phyloP scores from a whole-genome alignment of 2,329 filamentous ascomycete species.

The Cadophora sp. region DNA sequence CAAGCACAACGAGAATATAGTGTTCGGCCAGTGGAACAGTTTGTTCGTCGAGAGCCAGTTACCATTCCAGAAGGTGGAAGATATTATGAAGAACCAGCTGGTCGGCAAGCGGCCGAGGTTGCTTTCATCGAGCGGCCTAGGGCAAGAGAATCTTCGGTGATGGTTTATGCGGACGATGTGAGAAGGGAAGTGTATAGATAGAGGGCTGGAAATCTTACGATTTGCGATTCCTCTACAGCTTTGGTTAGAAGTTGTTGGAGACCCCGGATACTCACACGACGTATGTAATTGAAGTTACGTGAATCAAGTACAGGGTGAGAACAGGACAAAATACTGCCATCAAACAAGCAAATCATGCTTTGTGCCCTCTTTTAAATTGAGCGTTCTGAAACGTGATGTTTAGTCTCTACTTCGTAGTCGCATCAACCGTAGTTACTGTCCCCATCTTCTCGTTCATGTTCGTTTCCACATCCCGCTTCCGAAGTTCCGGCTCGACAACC shows the following conservation, averaged over 20 bases:
- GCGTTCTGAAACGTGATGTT: too few species aligned
- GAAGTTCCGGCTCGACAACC: conserved; percentile 21
- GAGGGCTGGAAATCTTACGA: background rate
- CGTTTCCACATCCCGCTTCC: conserved; percentile 30
- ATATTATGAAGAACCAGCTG: conserved; percentile 38
- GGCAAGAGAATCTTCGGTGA: conserved; percentile 40
- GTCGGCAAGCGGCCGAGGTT: conserved; percentile 36
- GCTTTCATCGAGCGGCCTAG: conserved; percentile 41
- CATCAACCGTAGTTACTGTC: background rate
- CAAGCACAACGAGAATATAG: conserved; percentile 41
- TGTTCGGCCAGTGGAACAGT: conserved; percentile 38
- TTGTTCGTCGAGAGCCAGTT: conserved; percentile 37
- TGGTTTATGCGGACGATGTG: conserved; percentile 42
- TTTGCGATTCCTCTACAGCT: background rate
- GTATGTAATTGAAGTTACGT: background rate
- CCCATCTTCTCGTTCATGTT: conserved; percentile 14
- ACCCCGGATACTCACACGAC: background rate
- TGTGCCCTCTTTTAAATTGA: background rate
- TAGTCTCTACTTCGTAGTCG: too few species aligned
- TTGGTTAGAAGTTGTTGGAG: background rate
- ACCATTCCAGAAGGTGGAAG: conserved; percentile 33
- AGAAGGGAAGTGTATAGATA: conserved; percentile 43
- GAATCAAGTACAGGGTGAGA: background rate
- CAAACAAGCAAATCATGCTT: background rate
- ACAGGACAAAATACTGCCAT: background rate